phyloP scores from a whole-genome alignment of 192 early-diverging fungal species.

The Funneliformis geosporum region DNA sequence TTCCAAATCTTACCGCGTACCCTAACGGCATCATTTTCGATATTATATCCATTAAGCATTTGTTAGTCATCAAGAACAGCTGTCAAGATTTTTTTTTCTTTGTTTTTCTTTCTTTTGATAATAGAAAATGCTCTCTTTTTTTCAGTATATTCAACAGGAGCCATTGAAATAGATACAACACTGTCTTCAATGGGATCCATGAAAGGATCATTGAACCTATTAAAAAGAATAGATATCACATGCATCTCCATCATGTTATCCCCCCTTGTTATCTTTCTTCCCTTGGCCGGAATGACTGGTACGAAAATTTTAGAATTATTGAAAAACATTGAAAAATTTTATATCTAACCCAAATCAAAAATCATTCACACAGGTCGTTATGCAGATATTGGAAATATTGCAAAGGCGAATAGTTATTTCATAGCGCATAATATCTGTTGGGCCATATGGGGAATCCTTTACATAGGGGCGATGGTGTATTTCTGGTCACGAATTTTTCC shows the following conservation, averaged over 20 bases:
- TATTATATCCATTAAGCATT: slow-evolving; percentile 1
- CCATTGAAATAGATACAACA: background rate
- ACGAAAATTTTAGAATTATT: no score
- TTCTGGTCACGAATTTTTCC: background rate
- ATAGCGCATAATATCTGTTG: background rate
- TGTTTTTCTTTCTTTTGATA: no score
- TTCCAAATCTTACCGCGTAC: background rate
- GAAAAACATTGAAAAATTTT: no score
- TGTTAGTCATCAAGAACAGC: background rate
- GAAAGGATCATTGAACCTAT: background rate
- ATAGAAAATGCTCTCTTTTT: background rate
- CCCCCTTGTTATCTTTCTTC: background rate
- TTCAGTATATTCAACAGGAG: background rate
- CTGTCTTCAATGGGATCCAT: background rate
- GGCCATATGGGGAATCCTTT: background rate
- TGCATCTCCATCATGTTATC: background rate
- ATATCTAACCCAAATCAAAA: no score
- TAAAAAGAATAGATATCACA: background rate
- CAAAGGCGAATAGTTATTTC: background rate
- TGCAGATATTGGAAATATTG: slow-evolving; percentile 9
- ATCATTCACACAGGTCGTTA: background rate
- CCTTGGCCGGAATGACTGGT: background rate
- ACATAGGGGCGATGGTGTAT: background rate
- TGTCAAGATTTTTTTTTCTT: background rate
- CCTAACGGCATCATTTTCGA: background rate